A percentile compares a stretch with the other conserved stretches of the same genome.
Evolutionary conservation across 1,284 basidiomycete genomes (phyloP).

Genomic region (Tausonia pullulans): DNA sequence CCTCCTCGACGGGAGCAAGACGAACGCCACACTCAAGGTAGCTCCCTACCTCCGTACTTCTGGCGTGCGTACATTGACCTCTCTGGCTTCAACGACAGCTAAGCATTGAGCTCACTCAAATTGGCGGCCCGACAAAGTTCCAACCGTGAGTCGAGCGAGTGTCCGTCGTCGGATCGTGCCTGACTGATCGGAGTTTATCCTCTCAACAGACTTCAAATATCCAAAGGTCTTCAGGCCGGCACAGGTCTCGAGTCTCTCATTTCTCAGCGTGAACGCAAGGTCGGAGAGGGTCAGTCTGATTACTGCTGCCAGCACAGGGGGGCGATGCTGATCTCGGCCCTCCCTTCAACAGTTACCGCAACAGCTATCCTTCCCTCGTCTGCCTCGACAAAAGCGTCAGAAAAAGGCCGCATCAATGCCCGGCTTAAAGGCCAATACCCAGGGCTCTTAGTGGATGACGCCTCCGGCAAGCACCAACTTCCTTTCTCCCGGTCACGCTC

Average conservation of each 20-base stretch:
- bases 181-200: constrained; percentile 29
- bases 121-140: constrained; percentile 50
- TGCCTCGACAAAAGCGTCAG: too few species aligned
- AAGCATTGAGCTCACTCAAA: constrained; percentile 48
- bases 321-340: too few species aligned
- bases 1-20: constrained; percentile 15
- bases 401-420: too few species aligned
- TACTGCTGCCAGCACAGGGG: too few species aligned
- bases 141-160: constrained; percentile 34
- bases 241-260: neutral
- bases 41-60: constrained; percentile 2
- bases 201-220: constrained; percentile 36
- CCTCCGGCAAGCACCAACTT: too few species aligned
- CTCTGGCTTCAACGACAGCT: constrained; percentile 35
- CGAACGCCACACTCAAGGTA: constrained; percentile 35
- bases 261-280: too few species aligned
- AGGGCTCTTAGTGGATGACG: too few species aligned
- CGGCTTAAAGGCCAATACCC: too few species aligned
- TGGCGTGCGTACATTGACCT: neutral
- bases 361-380: too few species aligned
- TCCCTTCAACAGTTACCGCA: too few species aligned
- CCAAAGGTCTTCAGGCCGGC: constrained; percentile 48
- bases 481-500: too few species aligned
- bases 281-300: too few species aligned
- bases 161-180: neutral